Evolutionary conservation across 2,329 filamentous ascomycete genomes (phyloP), one percentile per base, ranked within the genome.

Genomic region (Epicoccum sorghinum): DNA sequence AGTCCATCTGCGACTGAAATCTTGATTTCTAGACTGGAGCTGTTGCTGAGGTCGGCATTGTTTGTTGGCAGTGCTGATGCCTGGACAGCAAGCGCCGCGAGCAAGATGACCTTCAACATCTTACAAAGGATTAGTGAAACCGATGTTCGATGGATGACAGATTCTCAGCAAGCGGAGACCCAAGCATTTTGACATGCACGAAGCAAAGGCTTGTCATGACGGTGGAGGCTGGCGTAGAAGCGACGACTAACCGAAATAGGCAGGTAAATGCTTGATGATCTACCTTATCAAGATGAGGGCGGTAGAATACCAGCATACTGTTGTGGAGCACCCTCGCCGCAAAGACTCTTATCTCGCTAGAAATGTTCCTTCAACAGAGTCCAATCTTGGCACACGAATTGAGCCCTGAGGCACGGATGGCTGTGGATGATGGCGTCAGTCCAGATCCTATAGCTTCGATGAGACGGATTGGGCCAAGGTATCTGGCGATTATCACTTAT

Each of bases 1-100:
- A 75, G 57, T 3, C 66, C 69, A 7, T 64, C 57, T 4, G 62
- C 63, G 6, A 72, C 48, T 0, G 70, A 68, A 13, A 75, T 41
- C 25, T 65, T 57, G 27, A 75, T 51, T 3, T 57, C 43, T 1
- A 51, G 40, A 9, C 33, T 35, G 27, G 27, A 4, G 18, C 29
- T 27, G 40, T 38, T 44, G 35, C 44, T 35, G 13, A 35, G 41
- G 25, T 44, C 18, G n/a, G 10, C 22, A 23, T 33, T 32, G 22
- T 6, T 7, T 25, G 35, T 37, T 5, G 47, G 40, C 5, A 45
- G 4, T n/a, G 47, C 47, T 18, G 27, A n/a, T 27, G 27, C 47
- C 5, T 35, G 13, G 6, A 45, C 25, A 33, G 47, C 47, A 9
- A 51, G 23, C 4, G 22, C 7, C 6, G 18, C 47, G 18, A 51